Conservation (phyloP, 352 stramenopile genomes). For the Thalassiosira delicatula region DNA sequence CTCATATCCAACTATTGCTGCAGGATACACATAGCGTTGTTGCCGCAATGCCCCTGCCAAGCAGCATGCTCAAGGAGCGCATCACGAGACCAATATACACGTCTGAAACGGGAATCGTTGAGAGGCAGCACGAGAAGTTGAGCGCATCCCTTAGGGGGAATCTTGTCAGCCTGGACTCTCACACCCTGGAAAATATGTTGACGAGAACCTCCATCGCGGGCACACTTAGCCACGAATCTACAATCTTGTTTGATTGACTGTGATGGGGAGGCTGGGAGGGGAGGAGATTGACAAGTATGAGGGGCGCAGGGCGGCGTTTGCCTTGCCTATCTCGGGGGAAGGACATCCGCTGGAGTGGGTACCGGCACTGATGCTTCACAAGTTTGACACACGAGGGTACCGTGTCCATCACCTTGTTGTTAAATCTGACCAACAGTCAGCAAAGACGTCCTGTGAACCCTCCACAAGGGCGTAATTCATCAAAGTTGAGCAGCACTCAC, state of each 20-base stretch:
- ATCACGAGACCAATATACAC: constrained; percentile 35
- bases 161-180: constrained; percentile 55
- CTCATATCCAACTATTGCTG: constrained; percentile 46
- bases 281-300: no score
- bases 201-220: constrained; percentile 50
- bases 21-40: constrained; percentile 54
- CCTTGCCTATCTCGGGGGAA: no score
- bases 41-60: constrained; percentile 37
- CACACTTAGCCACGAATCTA: constrained; percentile 54
- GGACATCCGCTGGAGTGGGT: no score
- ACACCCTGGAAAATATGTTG: constrained; percentile 52
- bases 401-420: no score
- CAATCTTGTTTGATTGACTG: constrained; percentile 49
- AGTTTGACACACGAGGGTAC: no score
- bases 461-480: no score
- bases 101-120: constrained; percentile 48
- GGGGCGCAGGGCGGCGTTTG: no score
- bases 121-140: constrained; percentile 74
- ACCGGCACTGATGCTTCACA: no score
- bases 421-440: no score
- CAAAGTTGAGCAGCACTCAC: no score
- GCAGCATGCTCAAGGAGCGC: constrained; percentile 47
- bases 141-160: constrained; percentile 68
- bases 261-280: no score
- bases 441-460: no score